These are phyloP conservation scores for Pyrenophora tritici-repentis DNA, from an alignment of 2,329 filamentous ascomycete genomes.

Conservation along the genomic window DNA sequence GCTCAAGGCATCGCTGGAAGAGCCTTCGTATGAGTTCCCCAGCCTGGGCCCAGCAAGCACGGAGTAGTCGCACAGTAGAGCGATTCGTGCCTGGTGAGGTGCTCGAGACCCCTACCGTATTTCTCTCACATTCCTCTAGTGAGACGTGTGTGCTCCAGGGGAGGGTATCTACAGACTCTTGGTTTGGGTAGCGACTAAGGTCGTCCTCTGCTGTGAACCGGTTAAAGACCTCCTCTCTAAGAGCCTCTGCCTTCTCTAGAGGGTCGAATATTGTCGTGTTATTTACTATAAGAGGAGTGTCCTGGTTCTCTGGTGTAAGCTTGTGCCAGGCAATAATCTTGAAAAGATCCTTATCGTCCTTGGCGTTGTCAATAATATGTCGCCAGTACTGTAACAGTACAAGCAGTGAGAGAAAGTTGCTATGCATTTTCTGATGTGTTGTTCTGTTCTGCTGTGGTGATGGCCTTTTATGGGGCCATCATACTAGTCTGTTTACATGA, in stretches of 20 bases:
- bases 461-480: too few species aligned
- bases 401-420: too few species aligned
- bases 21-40: not conserved
- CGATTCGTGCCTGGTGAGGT: constrained; percentile 1
- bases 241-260: constrained; percentile 5
- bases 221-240: constrained; percentile 1
- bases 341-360: not conserved
- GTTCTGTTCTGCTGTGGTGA: too few species aligned
- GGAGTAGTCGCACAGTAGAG: not conserved
- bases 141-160: constrained; percentile 1
- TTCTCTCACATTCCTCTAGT: constrained; percentile 1
- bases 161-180: not conserved
- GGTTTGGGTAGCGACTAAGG: not conserved
- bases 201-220: not conserved
- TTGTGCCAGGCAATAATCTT: constrained; percentile 6
- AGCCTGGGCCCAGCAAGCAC: not conserved
- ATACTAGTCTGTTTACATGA: too few species aligned
- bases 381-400: too few species aligned
- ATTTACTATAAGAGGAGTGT: constrained; percentile 3
- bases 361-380: not conserved
- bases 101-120: not conserved
- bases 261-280: not conserved
- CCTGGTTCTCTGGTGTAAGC: not conserved
- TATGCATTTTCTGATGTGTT: too few species aligned
- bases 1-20: constrained; percentile 8